Evolutionary conservation across 345 rosid genomes (phyloP).

Genomic region (Eucalyptus coolabah): DNA sequence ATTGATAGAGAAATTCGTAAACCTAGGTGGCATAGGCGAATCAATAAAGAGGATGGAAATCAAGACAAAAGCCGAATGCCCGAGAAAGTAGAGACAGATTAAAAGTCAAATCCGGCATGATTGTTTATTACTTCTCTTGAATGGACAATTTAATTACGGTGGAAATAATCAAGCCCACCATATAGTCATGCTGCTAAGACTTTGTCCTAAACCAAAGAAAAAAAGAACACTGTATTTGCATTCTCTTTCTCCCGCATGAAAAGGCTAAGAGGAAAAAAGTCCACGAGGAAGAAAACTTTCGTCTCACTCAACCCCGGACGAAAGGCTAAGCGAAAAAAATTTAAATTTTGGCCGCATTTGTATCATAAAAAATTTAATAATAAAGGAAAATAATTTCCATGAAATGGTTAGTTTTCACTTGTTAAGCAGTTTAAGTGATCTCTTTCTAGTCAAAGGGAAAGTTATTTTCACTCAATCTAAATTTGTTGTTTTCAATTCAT

Average conservation of each 20-base stretch:
- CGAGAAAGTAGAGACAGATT: neutral
- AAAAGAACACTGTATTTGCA: neutral
- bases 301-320: neutral
- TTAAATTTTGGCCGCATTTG: neutral
- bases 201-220: neutral
- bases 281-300: neutral
- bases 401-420: neutral
- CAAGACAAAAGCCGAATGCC: neutral
- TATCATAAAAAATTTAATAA: neutral
- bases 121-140: neutral
- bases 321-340: neutral
- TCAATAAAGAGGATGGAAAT: neutral
- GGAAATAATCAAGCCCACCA: neutral
- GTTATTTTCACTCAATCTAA: neutral
- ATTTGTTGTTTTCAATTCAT: neutral
- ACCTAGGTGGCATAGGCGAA: neutral
- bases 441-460: neutral
- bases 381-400: neutral
- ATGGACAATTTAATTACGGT: neutral
- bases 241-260: neutral
- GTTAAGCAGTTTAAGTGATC: accelerated
- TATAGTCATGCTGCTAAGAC: neutral
- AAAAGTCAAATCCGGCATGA: neutral
- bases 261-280: neutral
- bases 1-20: neutral